Evolutionary conservation across 192 early-diverging fungal genomes (phyloP).

Genomic region (Mortierella claussenii): DNA sequence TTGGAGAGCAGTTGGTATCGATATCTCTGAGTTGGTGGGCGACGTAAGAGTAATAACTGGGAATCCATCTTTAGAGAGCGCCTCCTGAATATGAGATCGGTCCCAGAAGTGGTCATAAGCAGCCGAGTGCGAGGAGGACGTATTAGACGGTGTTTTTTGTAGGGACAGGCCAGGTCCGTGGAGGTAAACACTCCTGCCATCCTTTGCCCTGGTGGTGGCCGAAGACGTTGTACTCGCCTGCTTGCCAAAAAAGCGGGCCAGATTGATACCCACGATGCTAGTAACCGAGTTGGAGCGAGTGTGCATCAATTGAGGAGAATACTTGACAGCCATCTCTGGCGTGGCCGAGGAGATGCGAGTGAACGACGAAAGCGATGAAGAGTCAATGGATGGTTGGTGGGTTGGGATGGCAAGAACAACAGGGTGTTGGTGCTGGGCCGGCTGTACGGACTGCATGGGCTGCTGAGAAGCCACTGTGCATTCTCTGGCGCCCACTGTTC

Average conservation of each 20-base stretch:
- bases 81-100: slow-evolving; percentile 4
- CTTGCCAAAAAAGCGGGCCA: slow-evolving; percentile 26
- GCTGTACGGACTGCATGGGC: background rate
- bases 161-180: slow-evolving; percentile 5
- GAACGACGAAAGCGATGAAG: slow-evolving; percentile 25
- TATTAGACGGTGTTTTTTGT: slow-evolving; percentile 14
- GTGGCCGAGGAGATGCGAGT: slow-evolving; percentile 22
- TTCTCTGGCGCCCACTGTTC: background rate
- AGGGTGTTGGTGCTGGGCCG: background rate
- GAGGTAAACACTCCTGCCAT: background rate
- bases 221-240: background rate
- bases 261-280: slow-evolving; percentile 7
- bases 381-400: slow-evolving; percentile 2
- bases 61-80: slow-evolving; percentile 18
- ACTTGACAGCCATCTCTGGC: slow-evolving; percentile 15
- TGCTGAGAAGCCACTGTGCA: background rate
- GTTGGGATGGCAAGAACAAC: background rate
- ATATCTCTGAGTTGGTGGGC: slow-evolving; percentile 35
- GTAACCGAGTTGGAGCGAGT: background rate
- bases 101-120: slow-evolving; percentile 8
- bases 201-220: background rate
- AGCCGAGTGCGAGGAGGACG: slow-evolving; percentile 20
- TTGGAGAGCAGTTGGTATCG: slow-evolving; percentile 7
- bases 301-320: background rate
- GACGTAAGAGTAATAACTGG: slow-evolving; percentile 46